Conservation (phyloP, 2,329 filamentous ascomycete species). For the Aciculosporium take region DNA sequence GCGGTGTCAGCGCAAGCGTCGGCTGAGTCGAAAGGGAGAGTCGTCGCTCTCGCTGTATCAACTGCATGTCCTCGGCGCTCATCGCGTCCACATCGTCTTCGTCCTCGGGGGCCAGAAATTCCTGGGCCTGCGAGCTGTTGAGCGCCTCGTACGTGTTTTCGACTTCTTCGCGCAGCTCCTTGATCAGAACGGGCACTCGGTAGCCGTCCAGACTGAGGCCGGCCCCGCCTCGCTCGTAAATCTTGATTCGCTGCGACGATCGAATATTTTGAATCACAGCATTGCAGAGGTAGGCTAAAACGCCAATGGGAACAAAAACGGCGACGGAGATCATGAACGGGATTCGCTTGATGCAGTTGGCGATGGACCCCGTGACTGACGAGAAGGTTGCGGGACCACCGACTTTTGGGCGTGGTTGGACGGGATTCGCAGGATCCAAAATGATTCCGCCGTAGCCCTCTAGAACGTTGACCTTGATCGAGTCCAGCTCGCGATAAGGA, state of each 20-base stretch:
- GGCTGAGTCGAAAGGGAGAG: constrained; percentile 38
- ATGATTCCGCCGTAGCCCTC: constrained; percentile 62
- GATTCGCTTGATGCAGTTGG: constrained; percentile 33
- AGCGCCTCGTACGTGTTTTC: constrained; percentile 66
- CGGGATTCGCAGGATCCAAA: constrained; percentile 51
- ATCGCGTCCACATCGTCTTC: constrained; percentile 26
- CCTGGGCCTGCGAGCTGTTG: constrained; percentile 52
- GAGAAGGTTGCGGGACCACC: constrained; percentile 15
- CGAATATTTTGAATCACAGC: constrained; percentile 62
- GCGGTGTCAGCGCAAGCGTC: constrained; percentile 61
- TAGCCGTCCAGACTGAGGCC: constrained; percentile 58
- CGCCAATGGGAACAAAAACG: constrained; percentile 60
- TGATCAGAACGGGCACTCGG: constrained; percentile 60
- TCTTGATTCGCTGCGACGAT: constrained; percentile 58
- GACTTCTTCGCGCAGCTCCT: constrained; percentile 59
- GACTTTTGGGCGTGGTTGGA: constrained; percentile 31
- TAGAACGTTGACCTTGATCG: constrained; percentile 58
- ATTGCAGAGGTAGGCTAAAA: constrained; percentile 60
- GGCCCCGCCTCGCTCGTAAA: constrained; percentile 58
- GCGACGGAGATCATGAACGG: constrained; percentile 51
- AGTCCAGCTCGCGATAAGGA: constrained; percentile 56
- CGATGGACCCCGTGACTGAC: constrained; percentile 17
- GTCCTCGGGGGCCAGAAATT: constrained; percentile 51
- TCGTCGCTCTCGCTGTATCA: constrained; percentile 27
- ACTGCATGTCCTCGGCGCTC: constrained; percentile 24